Evolutionary conservation across 1,139 yeast genomes (phyloP).

Genomic region (Yamadazyma spencermartinsiae): DNA sequence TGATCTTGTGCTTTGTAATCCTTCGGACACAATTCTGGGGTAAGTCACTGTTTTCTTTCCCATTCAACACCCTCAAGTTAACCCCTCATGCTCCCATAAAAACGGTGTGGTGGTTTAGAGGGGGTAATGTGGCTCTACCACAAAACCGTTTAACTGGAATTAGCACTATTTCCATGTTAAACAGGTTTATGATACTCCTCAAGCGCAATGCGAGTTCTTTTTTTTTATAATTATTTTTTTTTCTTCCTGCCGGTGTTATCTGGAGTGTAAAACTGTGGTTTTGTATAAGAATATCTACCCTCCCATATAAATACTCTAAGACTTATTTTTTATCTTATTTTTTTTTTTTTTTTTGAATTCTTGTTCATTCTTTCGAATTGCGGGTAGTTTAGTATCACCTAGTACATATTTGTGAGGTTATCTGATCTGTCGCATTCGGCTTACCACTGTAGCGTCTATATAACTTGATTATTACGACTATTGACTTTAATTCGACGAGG

Average conservation of each 20-base stretch:
- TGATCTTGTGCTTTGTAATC: no score
- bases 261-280: neutral
- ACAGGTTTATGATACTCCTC: neutral
- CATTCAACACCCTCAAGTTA: no score
- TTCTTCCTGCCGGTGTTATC: no score
- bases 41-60: no score
- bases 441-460: neutral
- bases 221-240: neutral
- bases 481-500: neutral
- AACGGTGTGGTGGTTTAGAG: neutral
- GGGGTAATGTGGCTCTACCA: neutral
- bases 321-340: neutral
- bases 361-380: no score
- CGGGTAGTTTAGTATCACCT: no score
- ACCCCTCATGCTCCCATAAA: neutral
- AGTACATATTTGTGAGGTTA: no score
- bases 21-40: no score
- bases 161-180: neutral
- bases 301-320: neutral
- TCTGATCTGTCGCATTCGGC: neutral
- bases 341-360: neutral
- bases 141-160: slow-evolving; percentile 1
- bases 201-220: neutral
- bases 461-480: neutral
- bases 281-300: neutral